A percentile compares a stretch with the other conserved stretches of the same genome.
These are phyloP conservation scores for Ampelocalamus luodianensis DNA, from an alignment of 176 grass and related monocot genomes.

Conservation along the genomic window DNA sequence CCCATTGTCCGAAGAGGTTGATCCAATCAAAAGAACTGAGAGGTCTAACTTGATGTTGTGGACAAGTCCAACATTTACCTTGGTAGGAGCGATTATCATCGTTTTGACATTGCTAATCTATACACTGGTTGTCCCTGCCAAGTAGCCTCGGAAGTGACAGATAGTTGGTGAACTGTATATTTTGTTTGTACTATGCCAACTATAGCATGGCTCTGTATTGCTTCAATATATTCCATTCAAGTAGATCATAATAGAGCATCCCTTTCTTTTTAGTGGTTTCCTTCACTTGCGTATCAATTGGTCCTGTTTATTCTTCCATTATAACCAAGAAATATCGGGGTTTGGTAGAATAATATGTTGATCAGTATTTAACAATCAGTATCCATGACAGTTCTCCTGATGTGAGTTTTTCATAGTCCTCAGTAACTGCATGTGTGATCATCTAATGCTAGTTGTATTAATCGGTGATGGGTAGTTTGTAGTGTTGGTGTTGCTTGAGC, in stretches of 20 bases:
- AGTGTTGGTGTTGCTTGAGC: constrained; percentile 29
- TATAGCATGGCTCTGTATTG: constrained; percentile 39
- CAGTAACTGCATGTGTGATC: constrained; percentile 7
- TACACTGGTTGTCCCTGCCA: constrained; percentile 67
- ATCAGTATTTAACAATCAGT: neutral
- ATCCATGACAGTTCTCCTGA: neutral
- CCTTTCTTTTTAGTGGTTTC: neutral
- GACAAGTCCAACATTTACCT: constrained; percentile 91
- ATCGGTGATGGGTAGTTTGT: constrained; percentile 5
- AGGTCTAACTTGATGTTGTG: constrained; percentile 81
- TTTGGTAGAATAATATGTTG: constrained; percentile 19
- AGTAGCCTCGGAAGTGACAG: constrained; percentile 57
- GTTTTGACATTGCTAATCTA: constrained; percentile 79
- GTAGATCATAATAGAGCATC: constrained; percentile 8
- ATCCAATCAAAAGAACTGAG: constrained; percentile 94
- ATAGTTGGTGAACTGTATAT: constrained; percentile 47
- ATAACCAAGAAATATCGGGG: neutral
- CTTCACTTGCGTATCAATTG: neutral
- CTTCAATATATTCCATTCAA: constrained; percentile 19
- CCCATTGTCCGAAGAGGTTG: constrained; percentile 87
- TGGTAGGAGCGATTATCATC: constrained; percentile 76
- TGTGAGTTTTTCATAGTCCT: neutral
- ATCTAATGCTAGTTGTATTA: constrained; percentile 17
- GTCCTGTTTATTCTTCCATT: constrained; percentile 16
- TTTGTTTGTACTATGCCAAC: constrained; percentile 33